Evolutionary conservation across 2,329 filamentous ascomycete genomes (phyloP), one percentile per base, ranked within the genome.

Genomic region (Plenodomus lindquistii): DNA sequence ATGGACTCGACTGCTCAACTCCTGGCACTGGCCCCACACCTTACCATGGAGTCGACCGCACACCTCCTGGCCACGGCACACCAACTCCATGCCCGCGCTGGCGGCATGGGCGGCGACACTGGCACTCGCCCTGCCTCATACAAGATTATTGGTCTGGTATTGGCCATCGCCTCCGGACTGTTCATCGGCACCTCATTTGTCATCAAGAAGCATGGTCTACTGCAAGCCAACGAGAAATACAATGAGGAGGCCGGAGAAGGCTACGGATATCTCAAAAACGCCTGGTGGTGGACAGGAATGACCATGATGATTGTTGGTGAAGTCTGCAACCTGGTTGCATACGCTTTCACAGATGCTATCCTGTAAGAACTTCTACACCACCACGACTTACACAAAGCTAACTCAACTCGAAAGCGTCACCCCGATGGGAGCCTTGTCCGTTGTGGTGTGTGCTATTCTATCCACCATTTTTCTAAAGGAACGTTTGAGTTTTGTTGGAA

Each of bases 101-200:
- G 75, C 19, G 63, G 60, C 35, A 57, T 63, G 21, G 66, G 62
- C 36, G 65, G 65, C 36, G 56, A 66, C 22, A 37, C 58, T 13
- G 54, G 62, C 31, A 48, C 55, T 37, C 77, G 82, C 18, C 84
- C 84, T 1, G 72, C 79, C 9, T 75, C 77, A 27, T 97, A 89
- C 81, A 97, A 97, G 70, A 84, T 86, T 20, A 83, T 97, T 58
- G 94, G 94, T 46, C 90, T 99, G 54, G 80, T 85, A 18, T 79
- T 99, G 29, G 94, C 94, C 15, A 81, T 97, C 50, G 85, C 85
- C 24, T 97, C 93, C 0, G 94, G 94, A 36, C 71, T 90, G 48
- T 97, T 97, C 71, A 99, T 99, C 67, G 94, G 94, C 45, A 82
- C 88, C 13, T 97, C 93, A 0, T 99, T 97, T 71, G 92, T 97